phyloP scores from a whole-genome alignment of 768 basidiomycete genomes.

The Galerina sulciceps region DNA sequence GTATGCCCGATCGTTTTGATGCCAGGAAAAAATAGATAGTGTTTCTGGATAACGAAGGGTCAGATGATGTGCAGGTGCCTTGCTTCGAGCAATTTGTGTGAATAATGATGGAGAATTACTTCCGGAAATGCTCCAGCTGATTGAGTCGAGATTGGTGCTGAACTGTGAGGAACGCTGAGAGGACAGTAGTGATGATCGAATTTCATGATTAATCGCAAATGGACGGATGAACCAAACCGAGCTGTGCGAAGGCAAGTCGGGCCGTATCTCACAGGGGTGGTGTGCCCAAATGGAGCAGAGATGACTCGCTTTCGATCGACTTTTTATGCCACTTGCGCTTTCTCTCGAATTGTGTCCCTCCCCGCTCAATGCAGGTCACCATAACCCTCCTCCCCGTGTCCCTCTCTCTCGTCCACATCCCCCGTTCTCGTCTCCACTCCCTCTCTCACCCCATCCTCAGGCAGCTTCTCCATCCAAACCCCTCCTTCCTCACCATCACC shows the following conservation, averaged over 20 bases:
- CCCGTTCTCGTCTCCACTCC: constrained; percentile 64
- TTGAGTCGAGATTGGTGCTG: no score
- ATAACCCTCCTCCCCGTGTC: constrained; percentile 74
- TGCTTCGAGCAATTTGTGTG: no score
- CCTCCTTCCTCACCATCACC: constrained; percentile 74
- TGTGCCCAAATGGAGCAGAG: not conserved
- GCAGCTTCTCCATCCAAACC: constrained; percentile 69
- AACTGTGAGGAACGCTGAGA: no score
- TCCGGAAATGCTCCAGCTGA: no score
- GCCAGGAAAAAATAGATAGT: no score
- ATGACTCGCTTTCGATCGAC: not conserved
- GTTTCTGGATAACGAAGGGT: no score
- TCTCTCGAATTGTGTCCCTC: not conserved
- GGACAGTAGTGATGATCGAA: no score
- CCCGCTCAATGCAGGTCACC: constrained; percentile 48
- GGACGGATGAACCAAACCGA: not conserved
- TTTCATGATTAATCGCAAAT: no score
- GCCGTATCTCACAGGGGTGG: constrained; percentile 8
- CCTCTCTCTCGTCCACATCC: constrained; percentile 76
- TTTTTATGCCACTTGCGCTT: constrained; percentile 7
- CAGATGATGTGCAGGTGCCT: no score
- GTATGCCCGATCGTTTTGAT: no score
- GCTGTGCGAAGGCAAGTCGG: not conserved
- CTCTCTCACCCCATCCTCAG: constrained; percentile 67
- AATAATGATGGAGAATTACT: no score